A percentile compares a stretch with the other conserved stretches of the same genome.
Conservation (phyloP, 2,329 filamentous ascomycete species). For the Cryphonectria carpinicola region DNA sequence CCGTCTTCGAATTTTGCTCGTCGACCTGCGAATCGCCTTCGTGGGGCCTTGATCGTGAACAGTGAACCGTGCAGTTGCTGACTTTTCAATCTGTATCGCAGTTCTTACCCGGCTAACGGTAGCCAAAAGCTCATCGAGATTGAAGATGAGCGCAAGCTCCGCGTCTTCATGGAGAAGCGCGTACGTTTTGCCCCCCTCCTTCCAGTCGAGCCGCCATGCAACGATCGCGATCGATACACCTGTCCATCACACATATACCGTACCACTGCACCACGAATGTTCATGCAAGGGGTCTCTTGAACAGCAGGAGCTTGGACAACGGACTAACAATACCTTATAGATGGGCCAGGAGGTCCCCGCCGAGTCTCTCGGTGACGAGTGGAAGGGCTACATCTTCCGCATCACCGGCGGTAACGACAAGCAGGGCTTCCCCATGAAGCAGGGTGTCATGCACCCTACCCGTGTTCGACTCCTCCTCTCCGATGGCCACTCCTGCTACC, state of each 20-base stretch:
- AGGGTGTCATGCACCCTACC: constrained; percentile 98
- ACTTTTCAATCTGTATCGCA: constrained; percentile 42
- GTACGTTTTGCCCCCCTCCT: constrained; percentile 54
- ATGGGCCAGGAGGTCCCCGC: constrained; percentile 92
- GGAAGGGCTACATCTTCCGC: constrained; percentile 99
- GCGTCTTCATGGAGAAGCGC: constrained; percentile 98
- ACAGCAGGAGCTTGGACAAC: neutral
- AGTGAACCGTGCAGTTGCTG: constrained; percentile 12
- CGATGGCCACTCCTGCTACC: constrained; percentile 99
- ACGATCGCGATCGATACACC: constrained; percentile 40
- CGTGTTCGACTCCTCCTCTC: constrained; percentile 96
- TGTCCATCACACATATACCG: neutral
- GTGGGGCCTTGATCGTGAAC: constrained; percentile 13
- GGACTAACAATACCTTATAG: constrained; percentile 45
- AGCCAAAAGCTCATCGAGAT: constrained; percentile 99
- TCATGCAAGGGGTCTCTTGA: neutral
- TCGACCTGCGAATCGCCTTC: neutral
- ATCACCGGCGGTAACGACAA: constrained; percentile 99
- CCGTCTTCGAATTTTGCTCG: constrained; percentile 3
- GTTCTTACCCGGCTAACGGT: constrained; percentile 95
- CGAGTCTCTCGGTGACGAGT: constrained; percentile 97
- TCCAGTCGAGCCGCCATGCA: constrained; percentile 30
- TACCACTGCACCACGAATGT: constrained; percentile 13
- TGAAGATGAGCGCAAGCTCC: constrained; percentile 99
- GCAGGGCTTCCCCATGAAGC: constrained; percentile 99